Conservation (phyloP, 2,329 filamentous ascomycete genomes). For the Leptographium wingfieldii region DNA sequence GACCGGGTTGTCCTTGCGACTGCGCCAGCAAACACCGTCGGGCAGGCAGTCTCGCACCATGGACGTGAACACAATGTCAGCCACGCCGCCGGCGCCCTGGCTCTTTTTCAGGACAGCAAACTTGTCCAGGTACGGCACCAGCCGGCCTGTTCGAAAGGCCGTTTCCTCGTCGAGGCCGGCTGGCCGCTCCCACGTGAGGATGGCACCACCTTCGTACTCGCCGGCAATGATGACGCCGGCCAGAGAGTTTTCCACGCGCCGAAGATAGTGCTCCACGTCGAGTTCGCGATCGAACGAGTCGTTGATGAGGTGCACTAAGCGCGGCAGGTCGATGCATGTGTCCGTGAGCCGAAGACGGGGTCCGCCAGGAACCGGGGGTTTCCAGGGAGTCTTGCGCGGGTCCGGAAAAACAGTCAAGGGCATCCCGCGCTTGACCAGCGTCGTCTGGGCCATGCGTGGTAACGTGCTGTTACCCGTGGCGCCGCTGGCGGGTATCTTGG, state of each 20-base stretch:
- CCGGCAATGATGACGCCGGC: constrained; percentile 91
- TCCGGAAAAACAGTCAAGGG: constrained; percentile 75
- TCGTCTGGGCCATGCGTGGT: constrained; percentile 32
- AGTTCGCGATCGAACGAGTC: constrained; percentile 83
- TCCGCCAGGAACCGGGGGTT: constrained; percentile 44
- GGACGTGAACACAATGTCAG: constrained; percentile 90
- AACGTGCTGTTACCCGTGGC: neutral
- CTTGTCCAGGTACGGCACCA: constrained; percentile 93
- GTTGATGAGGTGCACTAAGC: constrained; percentile 77
- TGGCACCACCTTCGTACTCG: constrained; percentile 89
- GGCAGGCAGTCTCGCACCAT: constrained; percentile 89
- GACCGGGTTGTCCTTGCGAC: constrained; percentile 80
- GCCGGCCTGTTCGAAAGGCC: constrained; percentile 42
- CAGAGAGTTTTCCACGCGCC: constrained; percentile 65
- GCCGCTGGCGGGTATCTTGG: neutral
- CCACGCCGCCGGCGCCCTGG: constrained; percentile 84
- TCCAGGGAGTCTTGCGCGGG: constrained; percentile 53
- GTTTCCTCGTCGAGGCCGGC: constrained; percentile 42
- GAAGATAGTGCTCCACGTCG: constrained; percentile 70
- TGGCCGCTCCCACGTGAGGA: constrained; percentile 82
- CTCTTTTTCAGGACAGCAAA: constrained; percentile 84
- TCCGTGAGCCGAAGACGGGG: constrained; percentile 62
- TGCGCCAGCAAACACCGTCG: constrained; percentile 81
- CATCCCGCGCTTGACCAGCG: constrained; percentile 84
- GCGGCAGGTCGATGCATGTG: constrained; percentile 66